Conservation (phyloP, 176 grass and related monocot species). For the Tuctoria greenei region DNA sequence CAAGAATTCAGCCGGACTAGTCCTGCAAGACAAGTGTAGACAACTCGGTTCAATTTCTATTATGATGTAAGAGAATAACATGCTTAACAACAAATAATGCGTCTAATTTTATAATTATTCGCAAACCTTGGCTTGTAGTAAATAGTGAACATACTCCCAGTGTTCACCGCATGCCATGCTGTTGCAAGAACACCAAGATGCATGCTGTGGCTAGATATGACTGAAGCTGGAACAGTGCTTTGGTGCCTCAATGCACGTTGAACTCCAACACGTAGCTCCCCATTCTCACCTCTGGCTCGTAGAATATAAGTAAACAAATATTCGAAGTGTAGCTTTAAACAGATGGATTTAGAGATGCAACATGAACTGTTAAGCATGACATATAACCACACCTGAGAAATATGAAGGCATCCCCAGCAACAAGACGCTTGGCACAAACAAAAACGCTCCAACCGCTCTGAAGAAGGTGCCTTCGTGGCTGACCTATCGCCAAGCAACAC, state of each 20-base stretch:
- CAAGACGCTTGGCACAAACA: conserved; percentile 76
- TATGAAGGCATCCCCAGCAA: conserved; percentile 91
- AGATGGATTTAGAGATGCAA: neutral
- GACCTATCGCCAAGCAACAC: conserved; percentile 47
- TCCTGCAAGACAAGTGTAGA: conserved; percentile 43
- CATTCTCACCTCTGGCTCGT: conserved; percentile 67
- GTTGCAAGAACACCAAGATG: conserved; percentile 97
- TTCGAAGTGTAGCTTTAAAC: neutral
- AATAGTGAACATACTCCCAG: conserved; percentile 85
- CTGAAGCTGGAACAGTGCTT: conserved; percentile 79
- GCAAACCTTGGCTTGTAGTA: conserved; percentile 94
- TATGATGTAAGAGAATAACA: neutral
- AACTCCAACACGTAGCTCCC: conserved; percentile 84
- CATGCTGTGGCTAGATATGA: conserved; percentile 96
- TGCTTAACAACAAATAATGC: conserved; percentile 19
- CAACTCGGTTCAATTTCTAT: conserved; percentile 16
- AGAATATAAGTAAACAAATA: conserved; percentile 25
- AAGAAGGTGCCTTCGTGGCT: conserved; percentile 86
- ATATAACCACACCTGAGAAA: conserved; percentile 63
- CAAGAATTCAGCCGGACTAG: conserved; percentile 87
- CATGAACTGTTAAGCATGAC: neutral
- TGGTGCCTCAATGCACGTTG: conserved; percentile 76
- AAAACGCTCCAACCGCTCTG: conserved; percentile 98
- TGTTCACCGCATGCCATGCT: conserved; percentile 86
- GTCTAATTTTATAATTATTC: neutral